phyloP scores from a whole-genome alignment of 257 asterid genomes.

The Solanum piurae region DNA sequence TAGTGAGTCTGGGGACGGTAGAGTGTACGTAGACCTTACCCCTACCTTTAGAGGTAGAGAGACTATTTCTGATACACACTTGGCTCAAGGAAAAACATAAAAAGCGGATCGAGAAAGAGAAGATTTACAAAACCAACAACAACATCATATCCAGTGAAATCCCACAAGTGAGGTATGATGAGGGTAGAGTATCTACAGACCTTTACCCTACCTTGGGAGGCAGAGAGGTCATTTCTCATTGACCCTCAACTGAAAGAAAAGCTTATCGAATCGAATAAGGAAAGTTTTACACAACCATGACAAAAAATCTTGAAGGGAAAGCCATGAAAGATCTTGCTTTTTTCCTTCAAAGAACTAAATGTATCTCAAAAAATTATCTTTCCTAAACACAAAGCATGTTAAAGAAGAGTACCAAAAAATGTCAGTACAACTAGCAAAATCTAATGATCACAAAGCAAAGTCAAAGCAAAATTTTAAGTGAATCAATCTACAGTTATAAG shows the following conservation, averaged over 20 bases:
- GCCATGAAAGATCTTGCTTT: neutral
- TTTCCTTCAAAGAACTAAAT: neutral
- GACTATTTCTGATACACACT: neutral
- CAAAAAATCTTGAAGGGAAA: neutral
- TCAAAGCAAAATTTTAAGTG: neutral
- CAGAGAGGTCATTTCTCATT: neutral
- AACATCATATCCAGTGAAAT: neutral
- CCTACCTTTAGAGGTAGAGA: neutral
- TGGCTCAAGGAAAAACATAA: neutral
- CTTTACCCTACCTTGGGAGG: neutral
- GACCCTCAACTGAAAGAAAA: neutral
- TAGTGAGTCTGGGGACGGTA: too few species aligned
- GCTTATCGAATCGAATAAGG: neutral
- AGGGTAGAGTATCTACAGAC: too few species aligned
- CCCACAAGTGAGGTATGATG: neutral
- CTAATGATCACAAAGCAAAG: neutral
- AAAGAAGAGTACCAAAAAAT: neutral
- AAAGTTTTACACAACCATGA: neutral
- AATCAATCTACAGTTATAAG: neutral
- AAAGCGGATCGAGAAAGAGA: neutral
- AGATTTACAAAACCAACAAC: neutral
- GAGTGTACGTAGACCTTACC: too few species aligned
- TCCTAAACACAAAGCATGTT: neutral
- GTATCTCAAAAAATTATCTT: neutral
- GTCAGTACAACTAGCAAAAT: neutral